These are phyloP conservation scores for Globisporangium viniferum DNA, from an alignment of 352 stramenopile species.

Conservation along the genomic window DNA sequence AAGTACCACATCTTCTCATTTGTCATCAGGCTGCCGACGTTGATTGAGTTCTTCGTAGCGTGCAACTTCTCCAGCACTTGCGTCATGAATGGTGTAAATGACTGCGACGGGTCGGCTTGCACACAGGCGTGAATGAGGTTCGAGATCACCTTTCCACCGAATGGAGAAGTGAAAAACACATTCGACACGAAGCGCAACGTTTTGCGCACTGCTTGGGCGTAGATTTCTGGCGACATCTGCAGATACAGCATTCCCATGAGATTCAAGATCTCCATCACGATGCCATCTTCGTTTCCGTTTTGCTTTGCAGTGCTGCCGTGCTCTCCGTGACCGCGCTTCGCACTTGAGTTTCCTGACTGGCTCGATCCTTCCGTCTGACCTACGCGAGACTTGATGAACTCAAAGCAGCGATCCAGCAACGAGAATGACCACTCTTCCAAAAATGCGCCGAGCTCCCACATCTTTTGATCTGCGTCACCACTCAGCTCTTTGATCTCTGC, in stretches of 20 bases:
- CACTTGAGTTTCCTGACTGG: conserved; percentile 16
- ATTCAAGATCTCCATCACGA: conserved; percentile 58
- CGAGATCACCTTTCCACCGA: conserved; percentile 58
- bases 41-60: conserved; percentile 28
- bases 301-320: conserved; percentile 19
- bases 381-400: conserved; percentile 58
- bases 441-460: conserved; percentile 58
- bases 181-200: conserved; percentile 51
- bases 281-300: conserved; percentile 36
- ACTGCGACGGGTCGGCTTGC: conserved; percentile 38
- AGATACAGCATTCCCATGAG: conserved; percentile 56
- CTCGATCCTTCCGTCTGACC: conserved; percentile 29
- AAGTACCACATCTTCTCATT: conserved; percentile 75
- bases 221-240: conserved; percentile 66
- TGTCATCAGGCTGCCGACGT: conserved; percentile 35
- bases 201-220: conserved; percentile 47
- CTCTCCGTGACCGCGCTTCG: conserved; percentile 14
- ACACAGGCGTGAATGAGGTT: conserved; percentile 50
- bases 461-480: conserved; percentile 36
- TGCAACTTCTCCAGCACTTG: conserved; percentile 50
- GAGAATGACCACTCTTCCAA: conserved; percentile 67
- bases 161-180: conserved; percentile 59
- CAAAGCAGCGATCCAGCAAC: conserved; percentile 60
- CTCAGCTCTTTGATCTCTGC: conserved; percentile 26
- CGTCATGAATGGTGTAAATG: conserved; percentile 37